A percentile compares a stretch with the other conserved stretches of the same genome.
phyloP scores from a whole-genome alignment of 2,329 filamentous ascomycete species.

The Alternaria metachromatica region DNA sequence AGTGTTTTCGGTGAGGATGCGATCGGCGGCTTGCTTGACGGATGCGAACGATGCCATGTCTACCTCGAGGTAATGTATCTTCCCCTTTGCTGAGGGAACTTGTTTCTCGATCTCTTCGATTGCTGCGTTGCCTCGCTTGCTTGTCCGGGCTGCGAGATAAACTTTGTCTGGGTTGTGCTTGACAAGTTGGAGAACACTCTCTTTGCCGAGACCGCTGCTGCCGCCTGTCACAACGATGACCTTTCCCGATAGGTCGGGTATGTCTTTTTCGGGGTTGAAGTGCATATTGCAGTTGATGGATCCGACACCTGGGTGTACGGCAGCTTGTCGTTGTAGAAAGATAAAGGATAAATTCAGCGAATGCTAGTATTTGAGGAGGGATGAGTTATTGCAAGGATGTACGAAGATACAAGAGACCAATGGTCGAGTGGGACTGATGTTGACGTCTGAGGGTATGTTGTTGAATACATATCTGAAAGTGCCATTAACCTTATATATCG shows the following conservation, averaged over 20 bases:
- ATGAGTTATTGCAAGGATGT: not conserved
- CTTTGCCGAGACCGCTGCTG: conserved; percentile 54
- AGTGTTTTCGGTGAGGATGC: conserved; percentile 29
- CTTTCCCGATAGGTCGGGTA: conserved; percentile 22
- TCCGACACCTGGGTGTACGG: not conserved
- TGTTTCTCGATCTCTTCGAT: conserved; percentile 12
- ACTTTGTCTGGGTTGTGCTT: conserved; percentile 51
- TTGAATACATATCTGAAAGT: not conserved
- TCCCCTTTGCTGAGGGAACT: not conserved
- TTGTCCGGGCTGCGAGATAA: conserved; percentile 49
- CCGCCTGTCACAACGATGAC: conserved; percentile 34
- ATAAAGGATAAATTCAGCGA: not conserved
- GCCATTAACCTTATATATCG: not conserved
- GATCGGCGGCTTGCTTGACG: conserved; percentile 35
- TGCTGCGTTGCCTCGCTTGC: conserved; percentile 8
- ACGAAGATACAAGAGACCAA: not conserved
- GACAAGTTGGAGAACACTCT: conserved; percentile 49
- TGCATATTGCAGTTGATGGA: conserved; percentile 14
- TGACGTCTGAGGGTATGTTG: not conserved
- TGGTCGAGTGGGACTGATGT: not conserved
- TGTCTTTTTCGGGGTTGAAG: conserved; percentile 21
- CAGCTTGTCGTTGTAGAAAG: not conserved
- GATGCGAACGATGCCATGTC: conserved; percentile 46
- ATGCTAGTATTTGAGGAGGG: not conserved
- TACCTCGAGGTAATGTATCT: conserved; percentile 21